phyloP scores from a whole-genome alignment of 805 yeast species.

The Kodamaea hsintzibuensis region DNA sequence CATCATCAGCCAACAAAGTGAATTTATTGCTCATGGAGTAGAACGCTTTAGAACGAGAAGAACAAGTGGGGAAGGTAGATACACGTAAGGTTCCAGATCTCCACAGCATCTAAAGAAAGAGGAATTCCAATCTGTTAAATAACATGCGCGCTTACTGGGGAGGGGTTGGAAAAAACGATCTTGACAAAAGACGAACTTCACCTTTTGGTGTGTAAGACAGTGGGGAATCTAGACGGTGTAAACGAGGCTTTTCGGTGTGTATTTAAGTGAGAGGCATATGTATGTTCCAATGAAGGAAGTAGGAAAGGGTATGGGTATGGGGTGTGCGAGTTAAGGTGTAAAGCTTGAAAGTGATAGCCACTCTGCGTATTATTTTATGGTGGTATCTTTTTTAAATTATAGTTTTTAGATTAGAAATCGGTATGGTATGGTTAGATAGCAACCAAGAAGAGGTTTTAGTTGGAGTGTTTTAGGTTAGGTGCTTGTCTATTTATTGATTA shows the following conservation, averaged over 20 bases:
- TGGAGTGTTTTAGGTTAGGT: no score
- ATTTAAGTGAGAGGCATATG: neutral
- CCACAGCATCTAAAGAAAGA: neutral
- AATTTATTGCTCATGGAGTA: conserved; percentile 6
- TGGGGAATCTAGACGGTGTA: neutral
- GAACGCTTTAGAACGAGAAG: neutral
- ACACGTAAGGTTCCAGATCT: neutral
- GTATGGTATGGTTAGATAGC: no score
- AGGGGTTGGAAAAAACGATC: neutral
- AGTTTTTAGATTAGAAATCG: no score
- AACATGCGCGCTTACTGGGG: neutral
- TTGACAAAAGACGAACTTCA: neutral
- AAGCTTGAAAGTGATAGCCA: no score
- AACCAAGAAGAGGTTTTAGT: no score
- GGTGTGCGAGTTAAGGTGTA: no score
- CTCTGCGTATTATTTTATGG: no score
- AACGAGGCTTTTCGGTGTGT: neutral
- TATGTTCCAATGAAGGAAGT: no score
- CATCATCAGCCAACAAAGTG: conserved; percentile 28
- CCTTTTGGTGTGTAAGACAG: neutral
- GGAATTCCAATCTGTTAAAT: neutral
- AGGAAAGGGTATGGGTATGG: no score
- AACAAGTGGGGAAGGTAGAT: neutral
- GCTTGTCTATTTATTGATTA: no score
- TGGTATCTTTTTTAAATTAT: no score